Evolutionary conservation across 2,329 filamentous ascomycete species (phyloP).

Genomic region (Fusarium sp.): DNA sequence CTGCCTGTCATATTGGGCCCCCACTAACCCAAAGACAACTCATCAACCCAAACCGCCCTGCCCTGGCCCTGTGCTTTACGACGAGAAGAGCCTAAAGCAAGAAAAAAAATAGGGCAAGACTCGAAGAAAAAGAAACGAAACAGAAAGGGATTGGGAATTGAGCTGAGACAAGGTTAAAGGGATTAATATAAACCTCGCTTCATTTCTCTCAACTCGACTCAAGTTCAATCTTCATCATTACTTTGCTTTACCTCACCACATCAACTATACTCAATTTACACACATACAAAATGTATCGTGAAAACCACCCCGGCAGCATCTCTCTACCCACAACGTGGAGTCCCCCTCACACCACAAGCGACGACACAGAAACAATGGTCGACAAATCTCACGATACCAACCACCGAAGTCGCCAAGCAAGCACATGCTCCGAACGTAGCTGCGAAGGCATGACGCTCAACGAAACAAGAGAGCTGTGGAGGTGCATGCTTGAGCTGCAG

Average conservation of each 20-base stretch:
- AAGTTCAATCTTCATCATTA: neutral
- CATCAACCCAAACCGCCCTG: conserved; percentile 34
- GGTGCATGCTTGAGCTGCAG: conserved; percentile 63
- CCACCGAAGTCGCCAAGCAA: conserved; percentile 42
- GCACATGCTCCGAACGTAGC: conserved; percentile 49
- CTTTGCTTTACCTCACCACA: neutral
- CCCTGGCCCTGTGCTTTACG: neutral
- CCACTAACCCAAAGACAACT: conserved; percentile 45
- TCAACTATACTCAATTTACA: neutral
- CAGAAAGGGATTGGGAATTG: neutral
- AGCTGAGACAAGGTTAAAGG: conserved; percentile 1
- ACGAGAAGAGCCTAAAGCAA: conserved; percentile 10
- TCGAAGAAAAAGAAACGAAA: neutral
- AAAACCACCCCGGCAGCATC: conserved; percentile 38
- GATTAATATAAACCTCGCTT: conserved; percentile 23
- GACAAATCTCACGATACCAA: conserved; percentile 29
- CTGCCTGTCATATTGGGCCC: conserved; percentile 35
- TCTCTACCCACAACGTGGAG: conserved; percentile 43
- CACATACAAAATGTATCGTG: conserved; percentile 39
- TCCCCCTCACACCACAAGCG: conserved; percentile 17
- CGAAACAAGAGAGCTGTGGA: conserved; percentile 59
- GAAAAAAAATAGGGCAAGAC: conserved; percentile 20
- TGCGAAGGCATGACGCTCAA: conserved; percentile 52
- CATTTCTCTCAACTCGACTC: neutral
- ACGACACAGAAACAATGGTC: conserved; percentile 26